These are phyloP conservation scores for Cryomyces minteri DNA, from an alignment of 495 filamentous ascomycete genomes.

Conservation along the genomic window DNA sequence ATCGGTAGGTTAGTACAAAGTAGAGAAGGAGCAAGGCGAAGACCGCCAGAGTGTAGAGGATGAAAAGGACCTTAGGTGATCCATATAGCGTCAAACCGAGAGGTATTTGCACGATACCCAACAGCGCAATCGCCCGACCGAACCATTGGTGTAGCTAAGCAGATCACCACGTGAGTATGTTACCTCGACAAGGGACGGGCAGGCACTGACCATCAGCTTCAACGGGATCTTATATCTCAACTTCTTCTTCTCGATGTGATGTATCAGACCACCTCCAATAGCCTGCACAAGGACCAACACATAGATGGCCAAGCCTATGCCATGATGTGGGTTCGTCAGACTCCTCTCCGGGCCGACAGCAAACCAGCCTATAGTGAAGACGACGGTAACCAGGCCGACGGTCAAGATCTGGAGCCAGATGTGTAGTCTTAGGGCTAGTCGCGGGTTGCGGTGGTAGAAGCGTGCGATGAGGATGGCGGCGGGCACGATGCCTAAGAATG, in stretches of 20 bases:
- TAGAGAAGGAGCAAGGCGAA: slow-evolving; percentile 45
- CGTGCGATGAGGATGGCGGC: slow-evolving; percentile 56
- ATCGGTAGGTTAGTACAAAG: slow-evolving; percentile 52
- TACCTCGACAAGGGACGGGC: background rate
- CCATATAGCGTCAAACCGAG: slow-evolving; percentile 85
- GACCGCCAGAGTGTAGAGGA: slow-evolving; percentile 62
- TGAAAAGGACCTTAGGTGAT: slow-evolving; percentile 66
- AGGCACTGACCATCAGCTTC: slow-evolving; percentile 42
- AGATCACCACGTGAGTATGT: slow-evolving; percentile 7
- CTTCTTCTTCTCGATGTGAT: slow-evolving; percentile 41
- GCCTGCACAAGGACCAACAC: slow-evolving; percentile 65
- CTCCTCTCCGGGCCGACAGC: slow-evolving; percentile 60
- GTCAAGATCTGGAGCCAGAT: slow-evolving; percentile 73
- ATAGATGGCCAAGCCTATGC: slow-evolving; percentile 83
- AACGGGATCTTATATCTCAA: slow-evolving; percentile 38
- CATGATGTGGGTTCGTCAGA: slow-evolving; percentile 78
- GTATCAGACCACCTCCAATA: slow-evolving; percentile 55
- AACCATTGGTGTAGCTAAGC: slow-evolving; percentile 65
- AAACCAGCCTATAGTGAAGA: slow-evolving; percentile 60
- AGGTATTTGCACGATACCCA: slow-evolving; percentile 76
- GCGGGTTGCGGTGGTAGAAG: slow-evolving; percentile 48
- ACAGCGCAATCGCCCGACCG: slow-evolving; percentile 52
- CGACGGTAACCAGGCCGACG: slow-evolving; percentile 46
- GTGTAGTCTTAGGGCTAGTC: slow-evolving; percentile 56
- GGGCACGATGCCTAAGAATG: slow-evolving; percentile 73